Evolutionary conservation across 1,139 yeast species (phyloP), one percentile per base, ranked within the genome.

Genomic region (Kodamaea sp.): DNA sequence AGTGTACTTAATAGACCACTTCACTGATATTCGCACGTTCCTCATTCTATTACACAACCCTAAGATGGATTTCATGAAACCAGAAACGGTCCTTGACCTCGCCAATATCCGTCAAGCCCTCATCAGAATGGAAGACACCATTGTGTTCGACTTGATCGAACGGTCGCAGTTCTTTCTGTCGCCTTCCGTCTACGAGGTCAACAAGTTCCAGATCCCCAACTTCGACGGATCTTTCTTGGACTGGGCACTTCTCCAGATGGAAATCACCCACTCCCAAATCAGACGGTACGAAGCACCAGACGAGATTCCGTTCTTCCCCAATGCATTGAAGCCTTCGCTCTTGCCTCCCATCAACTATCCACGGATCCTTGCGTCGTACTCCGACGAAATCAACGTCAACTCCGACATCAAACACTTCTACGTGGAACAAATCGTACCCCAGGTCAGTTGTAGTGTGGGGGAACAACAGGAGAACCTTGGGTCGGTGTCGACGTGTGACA

Each of bases 241-340:
- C 47, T 92, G 95, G 92, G 69, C 88, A 7, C 66, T 90, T 29
- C 57, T 78, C 39, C 92, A 87, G 50, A 69, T 82, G 48, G 98
- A 92, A 59, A 75, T 66, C 38, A 75, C 78, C 9, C 96, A 92
- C 46, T 81, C 95, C 4, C 94, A 85, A 57, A 74, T 90, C 30
- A 78, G 98, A 54, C 73, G 98, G 48, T 92, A 81, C 57, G 92
- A 89, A 55, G 90, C 97, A 0, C 97, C 97, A 0, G 98, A 92
- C 58, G 96, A 92, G 60, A 72, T 78, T n/a, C 92, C 98, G 3
- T 92, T 89, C 57, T 89, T 83, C 67, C 95, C 95, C 1, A 63
- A 77, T 18, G 66, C 73, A 22, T 66, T 92, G 34, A 66, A 75
- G 31, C 71, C 75, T 15, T 78, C 95, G 3, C 77, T 92, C 38